These are phyloP conservation scores for Dacryopinax spathularia DNA, from an alignment of 768 basidiomycete genomes.

Conservation along the genomic window DNA sequence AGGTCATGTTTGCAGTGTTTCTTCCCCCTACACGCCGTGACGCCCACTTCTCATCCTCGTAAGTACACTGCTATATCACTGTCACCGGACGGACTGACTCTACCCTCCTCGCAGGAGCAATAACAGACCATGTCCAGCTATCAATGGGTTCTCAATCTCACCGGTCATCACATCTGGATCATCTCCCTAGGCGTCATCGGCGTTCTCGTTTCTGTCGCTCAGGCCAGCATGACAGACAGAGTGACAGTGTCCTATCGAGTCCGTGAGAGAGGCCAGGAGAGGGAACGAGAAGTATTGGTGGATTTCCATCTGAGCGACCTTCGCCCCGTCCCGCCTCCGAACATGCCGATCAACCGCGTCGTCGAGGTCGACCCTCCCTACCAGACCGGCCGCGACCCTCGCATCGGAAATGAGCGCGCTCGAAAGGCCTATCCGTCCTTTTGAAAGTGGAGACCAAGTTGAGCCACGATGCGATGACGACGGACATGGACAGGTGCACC, in stretches of 20 bases:
- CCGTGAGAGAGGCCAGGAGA: background rate
- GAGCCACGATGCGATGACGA: too few species aligned
- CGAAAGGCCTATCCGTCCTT: too few species aligned
- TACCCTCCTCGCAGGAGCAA: too few species aligned
- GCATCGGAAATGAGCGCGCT: too few species aligned
- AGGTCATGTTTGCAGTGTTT: too few species aligned
- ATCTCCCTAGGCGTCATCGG: background rate
- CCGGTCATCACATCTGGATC: background rate
- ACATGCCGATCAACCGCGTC: background rate
- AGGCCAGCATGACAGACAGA: background rate
- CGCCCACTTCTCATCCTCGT: too few species aligned
- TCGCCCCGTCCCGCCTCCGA: background rate
- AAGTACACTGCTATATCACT: too few species aligned
- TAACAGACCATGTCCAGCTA: too few species aligned
- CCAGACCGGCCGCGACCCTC: background rate
- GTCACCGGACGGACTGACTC: too few species aligned
- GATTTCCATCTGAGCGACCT: background rate
- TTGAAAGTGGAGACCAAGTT: too few species aligned
- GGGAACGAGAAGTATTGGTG: background rate
- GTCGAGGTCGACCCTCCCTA: background rate
- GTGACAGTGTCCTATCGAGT: background rate
- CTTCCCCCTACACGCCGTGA: too few species aligned
- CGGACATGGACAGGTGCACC: too few species aligned
- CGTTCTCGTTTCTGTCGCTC: background rate
- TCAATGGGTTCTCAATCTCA: background rate